Percentiles rank a stretch among this genome's conserved stretches.
These are phyloP conservation scores for Claviceps digitariae DNA, from an alignment of 2,329 filamentous ascomycete species.

Conservation along the genomic window DNA sequence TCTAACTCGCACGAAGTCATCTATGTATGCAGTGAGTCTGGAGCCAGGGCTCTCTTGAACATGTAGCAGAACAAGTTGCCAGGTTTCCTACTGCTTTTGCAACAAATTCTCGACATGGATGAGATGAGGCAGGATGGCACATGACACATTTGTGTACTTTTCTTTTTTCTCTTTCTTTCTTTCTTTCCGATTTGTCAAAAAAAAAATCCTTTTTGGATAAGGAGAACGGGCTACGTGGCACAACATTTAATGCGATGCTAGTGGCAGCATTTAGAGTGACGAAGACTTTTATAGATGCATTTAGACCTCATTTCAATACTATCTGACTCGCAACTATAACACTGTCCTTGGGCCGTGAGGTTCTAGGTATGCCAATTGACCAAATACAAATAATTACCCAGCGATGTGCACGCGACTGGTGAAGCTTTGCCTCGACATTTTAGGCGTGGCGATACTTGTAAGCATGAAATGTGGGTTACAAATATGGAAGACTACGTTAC, in stretches of 20 bases:
- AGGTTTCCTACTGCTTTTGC: not conserved
- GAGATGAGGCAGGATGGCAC: not conserved
- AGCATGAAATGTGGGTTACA: not conserved
- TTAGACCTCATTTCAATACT: not conserved
- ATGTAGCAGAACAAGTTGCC: conserved; percentile 1
- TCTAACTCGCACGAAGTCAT: conserved; percentile 83
- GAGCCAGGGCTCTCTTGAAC: conserved; percentile 58
- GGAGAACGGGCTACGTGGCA: not conserved
- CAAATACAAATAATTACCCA: not conserved
- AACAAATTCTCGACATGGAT: too few species aligned
- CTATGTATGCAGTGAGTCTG: conserved; percentile 89
- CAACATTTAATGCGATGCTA: not conserved
- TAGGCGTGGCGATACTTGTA: not conserved
- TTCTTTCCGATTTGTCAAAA: too few species aligned
- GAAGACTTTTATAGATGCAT: not conserved
- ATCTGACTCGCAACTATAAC: not conserved
- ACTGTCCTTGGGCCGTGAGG: not conserved
- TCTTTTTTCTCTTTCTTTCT: not conserved
- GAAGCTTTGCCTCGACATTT: not conserved
- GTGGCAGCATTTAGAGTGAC: not conserved
- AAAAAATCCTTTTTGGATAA: not conserved
- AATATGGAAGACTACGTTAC: too few species aligned
- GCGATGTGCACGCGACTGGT: not conserved
- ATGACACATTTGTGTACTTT: not conserved
- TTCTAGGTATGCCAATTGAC: not conserved